These are phyloP conservation scores for Nissolia schottii DNA, from an alignment of 306 rosid genomes.

Conservation along the genomic window DNA sequence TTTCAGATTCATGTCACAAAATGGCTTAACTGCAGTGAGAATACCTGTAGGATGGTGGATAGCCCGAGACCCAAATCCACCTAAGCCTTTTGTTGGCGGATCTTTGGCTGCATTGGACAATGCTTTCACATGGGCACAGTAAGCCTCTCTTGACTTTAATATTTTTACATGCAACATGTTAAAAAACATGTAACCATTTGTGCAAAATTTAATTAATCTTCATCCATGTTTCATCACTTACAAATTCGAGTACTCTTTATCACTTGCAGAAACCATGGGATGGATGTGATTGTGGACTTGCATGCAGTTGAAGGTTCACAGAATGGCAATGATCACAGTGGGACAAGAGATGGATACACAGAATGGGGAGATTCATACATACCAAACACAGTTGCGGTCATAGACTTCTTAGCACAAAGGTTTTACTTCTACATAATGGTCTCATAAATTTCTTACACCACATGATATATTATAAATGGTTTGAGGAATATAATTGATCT, in stretches of 20 bases:
- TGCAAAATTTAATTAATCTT: neutral
- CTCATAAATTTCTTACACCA: neutral
- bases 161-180: too few relatives aligned
- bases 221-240: neutral
- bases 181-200: neutral
- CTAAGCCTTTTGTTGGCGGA: conserved; percentile 60
- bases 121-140: conserved; percentile 70
- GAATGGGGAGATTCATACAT: conserved; percentile 53
- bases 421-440: neutral
- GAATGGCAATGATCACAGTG: conserved; percentile 50
- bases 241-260: neutral
- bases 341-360: conserved; percentile 41
- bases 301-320: conserved; percentile 61
- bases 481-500: neutral
- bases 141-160: neutral
- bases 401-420: conserved; percentile 52
- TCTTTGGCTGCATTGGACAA: conserved; percentile 52
- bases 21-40: conserved; percentile 54
- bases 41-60: conserved; percentile 78
- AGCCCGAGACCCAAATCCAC: conserved; percentile 53
- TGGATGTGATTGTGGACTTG: conserved; percentile 49
- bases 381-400: conserved; percentile 38
- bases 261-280: conserved; percentile 36
- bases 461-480: neutral
- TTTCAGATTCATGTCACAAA: conserved; percentile 53